Base-by-base conservation (phyloP, 306 rosid genomes). In the Castanea sativa region DNA sequence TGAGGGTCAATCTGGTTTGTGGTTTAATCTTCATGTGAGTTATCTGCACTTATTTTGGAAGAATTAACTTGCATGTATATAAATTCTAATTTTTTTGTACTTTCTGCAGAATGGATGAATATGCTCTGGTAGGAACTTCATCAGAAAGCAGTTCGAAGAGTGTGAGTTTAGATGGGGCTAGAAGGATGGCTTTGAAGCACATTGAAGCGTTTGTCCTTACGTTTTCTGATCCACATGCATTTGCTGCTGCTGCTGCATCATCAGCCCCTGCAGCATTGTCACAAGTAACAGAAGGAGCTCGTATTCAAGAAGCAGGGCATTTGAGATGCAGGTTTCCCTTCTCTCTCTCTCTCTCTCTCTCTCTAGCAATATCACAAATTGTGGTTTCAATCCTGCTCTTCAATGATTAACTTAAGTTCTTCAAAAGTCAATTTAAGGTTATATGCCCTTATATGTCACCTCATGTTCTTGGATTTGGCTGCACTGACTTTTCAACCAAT, bases 301-400 rank as follows among this genome's bases (percentile, higher is more conserved):
- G 99, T 55, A 96, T 96, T 81, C 96, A 87, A 80, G 99, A 96
- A 88, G 97, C 99, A 11, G 98, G 99, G 71, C 99, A 96, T 88
- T 86, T 96, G 57, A 89, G 99, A 91, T 96, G 99, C 99, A 96
- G 99, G 99, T 96, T 74, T 73, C 55, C 74, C 60, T 78, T 69
- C 78, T 82, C 77, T 69, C 30, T 75, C 67, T 14, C 58, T 76
- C 73, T 4, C 18, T 21, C n/a, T 25, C 27, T 8, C 27, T 74
- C 30, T 67, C 76, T 33, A 3, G 43, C 5, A 10, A 70, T 20
- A 69, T 23, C 27, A 3, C 33, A 64, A 10, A 11, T 30, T 23
- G 71, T 64, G 14, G 41, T 64, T 64, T 64, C 38, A 33, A 63
- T 63, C 35, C 29, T n/a, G 35, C 16, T 3, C 53, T 49, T 49